Evolutionary conservation across 352 stramenopile genomes (phyloP), one percentile per base, ranked within the genome.

Genomic region (Globisporangium iwayamae): DNA sequence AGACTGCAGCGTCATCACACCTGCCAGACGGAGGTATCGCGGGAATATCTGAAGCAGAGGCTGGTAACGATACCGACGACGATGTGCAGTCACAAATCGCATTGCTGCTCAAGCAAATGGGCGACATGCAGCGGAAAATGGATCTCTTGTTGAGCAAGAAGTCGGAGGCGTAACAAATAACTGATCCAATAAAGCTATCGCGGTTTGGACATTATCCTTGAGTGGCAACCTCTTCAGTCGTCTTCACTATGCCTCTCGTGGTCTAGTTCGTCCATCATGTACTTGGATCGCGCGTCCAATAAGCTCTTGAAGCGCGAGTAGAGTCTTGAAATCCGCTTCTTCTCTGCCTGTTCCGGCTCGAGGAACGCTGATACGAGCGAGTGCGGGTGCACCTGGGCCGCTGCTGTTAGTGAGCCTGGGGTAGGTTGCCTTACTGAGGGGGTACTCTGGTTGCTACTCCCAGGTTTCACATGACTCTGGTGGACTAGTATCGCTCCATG

Each of bases 251-350:
- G 28, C 16, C 50, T n/a, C 13, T 56, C 50, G 25, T 39, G 13
- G 28, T 56, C 50, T 16, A 56, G 28, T 20, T 65, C 59, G 8
- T 65, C 48, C 46, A 59, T 30, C 36, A 65, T 32, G 59, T 65
- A 65, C 59, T 59, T 65, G 22, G 72, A 68, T 22, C 79, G 41
- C 6, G 80, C 74, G 9, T 91, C 82, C 4, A 91, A 60, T 25
- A 91, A 64, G 28, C 58, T 72, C 39, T 83, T 85, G 56, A 91
- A 91, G 22, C 79, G 77, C 16, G 69, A 50, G 63, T 89, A 89
- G 4, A 91, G 50, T n/a, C 72, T 79, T n/a, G 82, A 89, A 14
- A 89, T 64, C 0, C 78, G 74, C 34, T 72, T 74, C 69, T 79
- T 87, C 36, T 91, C 79, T 0, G 79, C 72, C 50, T 76, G 68